These are phyloP conservation scores for Elymus sibiricus DNA, from an alignment of 176 grass and related monocot species.

Conservation along the genomic window DNA sequence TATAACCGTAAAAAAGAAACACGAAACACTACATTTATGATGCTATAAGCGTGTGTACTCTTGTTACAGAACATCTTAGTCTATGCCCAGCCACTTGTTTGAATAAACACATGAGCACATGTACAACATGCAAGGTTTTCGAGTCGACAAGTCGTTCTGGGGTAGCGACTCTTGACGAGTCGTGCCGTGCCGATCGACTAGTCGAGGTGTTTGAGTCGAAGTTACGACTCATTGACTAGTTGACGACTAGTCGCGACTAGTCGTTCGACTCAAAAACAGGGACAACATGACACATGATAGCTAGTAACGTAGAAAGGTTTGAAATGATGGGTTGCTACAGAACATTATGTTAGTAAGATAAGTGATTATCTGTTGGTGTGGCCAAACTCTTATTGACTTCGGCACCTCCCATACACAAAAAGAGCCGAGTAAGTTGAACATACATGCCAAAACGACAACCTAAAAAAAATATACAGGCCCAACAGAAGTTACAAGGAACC, in stretches of 20 bases:
- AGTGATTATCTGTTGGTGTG: background rate
- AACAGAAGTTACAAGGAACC: background rate
- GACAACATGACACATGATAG: background rate
- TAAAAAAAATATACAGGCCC: background rate
- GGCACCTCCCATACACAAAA: background rate
- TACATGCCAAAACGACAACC: background rate
- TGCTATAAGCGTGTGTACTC: background rate
- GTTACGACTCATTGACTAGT: too few relatives aligned
- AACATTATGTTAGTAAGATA: background rate
- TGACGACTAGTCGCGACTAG: too few relatives aligned
- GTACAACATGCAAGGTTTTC: background rate
- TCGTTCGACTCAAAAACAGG: too few relatives aligned
- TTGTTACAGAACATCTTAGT: background rate
- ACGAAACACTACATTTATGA: background rate
- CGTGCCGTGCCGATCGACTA: too few relatives aligned
- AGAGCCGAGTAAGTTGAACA: background rate
- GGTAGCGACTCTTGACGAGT: too few relatives aligned
- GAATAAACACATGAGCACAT: background rate
- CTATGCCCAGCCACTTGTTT: constrained; percentile 15
- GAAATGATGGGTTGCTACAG: background rate
- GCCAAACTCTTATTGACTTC: background rate
- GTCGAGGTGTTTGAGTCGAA: too few relatives aligned
- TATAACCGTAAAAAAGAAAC: background rate
- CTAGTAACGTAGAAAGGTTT: background rate
- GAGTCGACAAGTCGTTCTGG: too few relatives aligned